Base-by-base conservation (phyloP, 805 yeast species). In the Komagataella ulmi region DNA sequence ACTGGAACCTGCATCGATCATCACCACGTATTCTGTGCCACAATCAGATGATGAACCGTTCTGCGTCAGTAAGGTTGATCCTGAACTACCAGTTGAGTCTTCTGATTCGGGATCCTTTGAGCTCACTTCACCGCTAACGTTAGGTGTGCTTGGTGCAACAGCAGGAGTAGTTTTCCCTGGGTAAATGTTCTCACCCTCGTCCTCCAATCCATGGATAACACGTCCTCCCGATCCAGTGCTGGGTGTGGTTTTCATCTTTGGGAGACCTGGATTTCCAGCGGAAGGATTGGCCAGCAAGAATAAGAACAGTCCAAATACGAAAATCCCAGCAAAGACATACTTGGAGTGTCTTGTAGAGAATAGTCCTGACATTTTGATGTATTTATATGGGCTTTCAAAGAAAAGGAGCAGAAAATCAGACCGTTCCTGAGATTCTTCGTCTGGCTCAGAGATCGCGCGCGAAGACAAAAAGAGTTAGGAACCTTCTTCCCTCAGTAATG, bases 1-100 rank as follows among this genome's bases (percentile, higher is more conserved):
- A 14, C 96, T 85, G 1, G 98, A 90, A 7, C 99, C 99, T 6
- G 99, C 99, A 71, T 93, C 99, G 52, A 93, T 74, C 97, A 93
- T 89, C 21, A 93, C 77, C 30, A 90, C 97, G 59, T 76, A 91
- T 62, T 85, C 85, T 43, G 77, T 68, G 48, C 69, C 65, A 19
- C 65, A 57, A 52, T 55, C 61, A 60, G 80, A 75, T 18, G 58
- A 63, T 55, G 48, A 14, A 44, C 17, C n/a, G 19, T 44, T 49
- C 47, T 6, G 54, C 17, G 2, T 46, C 48, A 17, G 45, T 51
- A 7, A 7, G 18, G 23, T 21, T 21, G 17, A 52, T 12, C 21
- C n/a, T 8, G 47, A 21, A 14, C 21, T 21, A 46, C 17, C 50
- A 12, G 40, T 19, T 23, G 46, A 17, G 17, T 44, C 47, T 14